Percentiles rank a stretch among this genome's conserved stretches.
phyloP scores from a whole-genome alignment of 176 grass and related monocot genomes.

The Tillandsia leiboldiana region DNA sequence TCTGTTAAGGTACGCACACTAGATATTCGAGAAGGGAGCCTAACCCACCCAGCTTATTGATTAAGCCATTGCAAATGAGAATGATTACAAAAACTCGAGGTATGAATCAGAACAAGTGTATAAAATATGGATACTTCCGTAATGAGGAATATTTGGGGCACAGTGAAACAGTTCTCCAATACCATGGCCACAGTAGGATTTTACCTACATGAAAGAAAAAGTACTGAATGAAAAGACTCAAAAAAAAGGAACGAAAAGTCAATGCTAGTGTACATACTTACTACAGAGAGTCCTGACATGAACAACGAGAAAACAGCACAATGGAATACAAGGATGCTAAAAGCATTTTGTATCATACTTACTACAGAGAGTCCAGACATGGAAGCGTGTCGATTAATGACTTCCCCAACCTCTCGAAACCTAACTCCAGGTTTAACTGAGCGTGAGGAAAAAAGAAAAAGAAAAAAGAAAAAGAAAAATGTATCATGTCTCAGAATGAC shows the following conservation, averaged over 20 bases:
- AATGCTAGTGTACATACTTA: not conserved
- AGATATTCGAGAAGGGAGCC: not conserved
- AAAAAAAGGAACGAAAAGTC: not conserved
- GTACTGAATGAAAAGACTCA: not conserved
- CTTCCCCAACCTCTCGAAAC: conserved; percentile 87
- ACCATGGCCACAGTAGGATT: conserved; percentile 96
- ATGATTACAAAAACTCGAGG: not conserved
- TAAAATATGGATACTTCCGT: conserved; percentile 56
- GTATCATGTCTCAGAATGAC: not conserved
- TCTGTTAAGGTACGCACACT: conserved; percentile 19
- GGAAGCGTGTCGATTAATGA: conserved; percentile 80
- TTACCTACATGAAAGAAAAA: conserved; percentile 51
- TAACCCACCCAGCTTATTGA: not conserved
- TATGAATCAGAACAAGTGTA: not conserved
- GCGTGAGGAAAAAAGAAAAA: conserved; percentile 7
- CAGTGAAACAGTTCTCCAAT: conserved; percentile 96
- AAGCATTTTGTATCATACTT: conserved; percentile 16
- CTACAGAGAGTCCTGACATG: not conserved
- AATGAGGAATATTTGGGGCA: conserved; percentile 95
- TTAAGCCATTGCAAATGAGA: not conserved
- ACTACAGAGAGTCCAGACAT: conserved; percentile 95
- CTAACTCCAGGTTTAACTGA: conserved; percentile 97
- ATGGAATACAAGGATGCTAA: not conserved
- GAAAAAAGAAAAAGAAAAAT: conserved; percentile 13
- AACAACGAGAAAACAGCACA: conserved; percentile 6